A percentile compares a stretch with the other conserved stretches of the same genome.
phyloP scores from a whole-genome alignment of 805 yeast species.

The Kuraishia molischiana region DNA sequence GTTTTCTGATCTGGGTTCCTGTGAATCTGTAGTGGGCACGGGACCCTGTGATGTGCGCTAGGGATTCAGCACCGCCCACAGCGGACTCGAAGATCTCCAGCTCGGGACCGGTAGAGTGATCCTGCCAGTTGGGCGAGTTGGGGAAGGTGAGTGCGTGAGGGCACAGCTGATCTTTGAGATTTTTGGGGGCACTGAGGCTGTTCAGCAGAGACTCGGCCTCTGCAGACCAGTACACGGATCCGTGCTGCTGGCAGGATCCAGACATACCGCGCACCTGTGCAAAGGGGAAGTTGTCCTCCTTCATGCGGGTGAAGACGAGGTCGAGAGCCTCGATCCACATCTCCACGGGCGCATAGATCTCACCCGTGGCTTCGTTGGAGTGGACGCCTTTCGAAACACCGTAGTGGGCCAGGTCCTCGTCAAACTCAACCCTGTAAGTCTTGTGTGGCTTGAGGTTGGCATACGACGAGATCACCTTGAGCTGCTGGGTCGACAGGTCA shows the following conservation, averaged over 20 bases:
- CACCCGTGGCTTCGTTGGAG: constrained; percentile 40
- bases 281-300: constrained; percentile 44
- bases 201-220: constrained; percentile 31
- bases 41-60: constrained; percentile 73
- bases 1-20: constrained; percentile 81
- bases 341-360: constrained; percentile 70
- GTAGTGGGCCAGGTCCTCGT: constrained; percentile 49
- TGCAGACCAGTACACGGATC: constrained; percentile 72
- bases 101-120: constrained; percentile 75
- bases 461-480: constrained; percentile 64
- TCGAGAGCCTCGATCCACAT: constrained; percentile 89
- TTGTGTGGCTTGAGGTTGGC: constrained; percentile 39
- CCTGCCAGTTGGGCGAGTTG: constrained; percentile 90
- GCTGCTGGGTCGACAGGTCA: constrained; percentile 85
- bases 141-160: constrained; percentile 49
- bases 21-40: constrained; percentile 85
- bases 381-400: constrained; percentile 68
- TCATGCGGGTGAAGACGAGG: constrained; percentile 43
- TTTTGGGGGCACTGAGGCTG: constrained; percentile 19
- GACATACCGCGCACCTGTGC: constrained; percentile 51
- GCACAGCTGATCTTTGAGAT: constrained; percentile 36
- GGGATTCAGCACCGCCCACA: constrained; percentile 46
- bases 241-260: constrained; percentile 92
- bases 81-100: constrained; percentile 47
- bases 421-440: constrained; percentile 65